These are phyloP conservation scores for Nicotiana knightiana DNA, from an alignment of 257 asterid genomes.

Conservation along the genomic window DNA sequence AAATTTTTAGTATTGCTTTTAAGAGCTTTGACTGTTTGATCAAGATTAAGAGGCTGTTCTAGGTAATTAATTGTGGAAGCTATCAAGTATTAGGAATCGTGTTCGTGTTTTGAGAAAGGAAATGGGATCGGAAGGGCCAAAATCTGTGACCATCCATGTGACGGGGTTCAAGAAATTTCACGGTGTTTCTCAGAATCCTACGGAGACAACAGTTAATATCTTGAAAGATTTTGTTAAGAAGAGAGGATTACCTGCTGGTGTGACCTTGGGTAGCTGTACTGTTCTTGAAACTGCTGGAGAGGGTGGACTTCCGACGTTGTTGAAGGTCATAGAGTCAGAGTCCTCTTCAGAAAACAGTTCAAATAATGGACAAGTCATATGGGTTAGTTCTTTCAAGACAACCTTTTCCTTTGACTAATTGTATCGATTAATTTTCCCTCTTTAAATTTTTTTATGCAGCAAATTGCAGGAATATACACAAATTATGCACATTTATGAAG, in stretches of 20 bases:
- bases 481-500: not conserved
- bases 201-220: constrained; percentile 35
- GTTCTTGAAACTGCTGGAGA: constrained; percentile 62
- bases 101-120: constrained; percentile 11
- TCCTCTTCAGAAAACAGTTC: constrained; percentile 14
- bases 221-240: constrained; percentile 36
- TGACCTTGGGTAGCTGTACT: constrained; percentile 36
- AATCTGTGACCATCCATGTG: constrained; percentile 41
- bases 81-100: constrained; percentile 15
- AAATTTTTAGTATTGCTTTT: not conserved
- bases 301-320: constrained; percentile 41
- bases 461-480: not conserved
- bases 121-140: constrained; percentile 57
- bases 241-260: constrained; percentile 36
- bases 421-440: not conserved
- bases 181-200: constrained; percentile 51
- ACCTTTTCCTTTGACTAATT: not conserved
- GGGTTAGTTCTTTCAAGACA: constrained; percentile 37
- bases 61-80: not conserved
- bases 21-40: not conserved
- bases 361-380: constrained; percentile 33
- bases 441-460: not conserved
- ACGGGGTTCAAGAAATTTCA: constrained; percentile 62
- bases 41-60: not conserved
- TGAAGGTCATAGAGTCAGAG: constrained; percentile 43